Percentiles rank a stretch among this genome's conserved stretches.
Conservation (phyloP, 768 basidiomycete species). For the Trametes cinnabarina region DNA sequence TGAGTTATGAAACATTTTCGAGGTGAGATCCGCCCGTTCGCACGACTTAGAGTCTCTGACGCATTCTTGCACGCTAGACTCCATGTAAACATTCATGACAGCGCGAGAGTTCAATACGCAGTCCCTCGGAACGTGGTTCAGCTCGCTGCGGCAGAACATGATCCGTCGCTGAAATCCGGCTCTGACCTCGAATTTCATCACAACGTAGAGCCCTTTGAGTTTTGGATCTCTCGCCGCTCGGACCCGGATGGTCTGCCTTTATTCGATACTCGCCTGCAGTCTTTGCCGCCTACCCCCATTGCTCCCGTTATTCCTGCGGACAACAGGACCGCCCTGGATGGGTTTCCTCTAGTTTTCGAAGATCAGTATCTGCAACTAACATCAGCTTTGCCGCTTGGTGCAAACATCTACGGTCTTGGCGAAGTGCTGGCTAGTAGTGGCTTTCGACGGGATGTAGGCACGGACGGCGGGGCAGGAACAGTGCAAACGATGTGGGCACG, state of each 20-base stretch:
- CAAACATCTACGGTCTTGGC: conserved; percentile 79
- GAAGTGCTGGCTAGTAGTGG: conserved; percentile 71
- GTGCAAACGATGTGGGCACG: conserved; percentile 70
- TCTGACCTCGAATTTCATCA: conserved; percentile 74
- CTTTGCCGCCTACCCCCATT: conserved; percentile 59
- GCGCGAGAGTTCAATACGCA: conserved; percentile 58
- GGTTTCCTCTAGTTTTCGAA: conserved; percentile 73
- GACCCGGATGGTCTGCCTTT: conserved; percentile 52
- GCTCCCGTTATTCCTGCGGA: conserved; percentile 52
- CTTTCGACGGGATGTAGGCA: conserved; percentile 59
- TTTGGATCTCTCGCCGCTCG: conserved; percentile 75
- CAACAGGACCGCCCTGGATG: conserved; percentile 54
- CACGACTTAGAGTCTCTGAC: not conserved
- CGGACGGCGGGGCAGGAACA: conserved; percentile 48
- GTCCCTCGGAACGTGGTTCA: conserved; percentile 55
- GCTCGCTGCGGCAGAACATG: conserved; percentile 30
- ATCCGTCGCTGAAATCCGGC: conserved; percentile 23
- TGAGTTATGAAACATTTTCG: conserved; percentile 57
- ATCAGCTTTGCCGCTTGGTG: conserved; percentile 59
- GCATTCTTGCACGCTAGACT: conserved; percentile 53
- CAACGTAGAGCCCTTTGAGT: conserved; percentile 63
- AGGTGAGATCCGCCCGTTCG: conserved; percentile 26
- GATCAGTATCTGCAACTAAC: conserved; percentile 77
- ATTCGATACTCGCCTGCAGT: conserved; percentile 67
- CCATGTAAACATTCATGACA: conserved; percentile 68